phyloP scores from a whole-genome alignment of 305 asterid species.

The Fraxinus dipetala region DNA sequence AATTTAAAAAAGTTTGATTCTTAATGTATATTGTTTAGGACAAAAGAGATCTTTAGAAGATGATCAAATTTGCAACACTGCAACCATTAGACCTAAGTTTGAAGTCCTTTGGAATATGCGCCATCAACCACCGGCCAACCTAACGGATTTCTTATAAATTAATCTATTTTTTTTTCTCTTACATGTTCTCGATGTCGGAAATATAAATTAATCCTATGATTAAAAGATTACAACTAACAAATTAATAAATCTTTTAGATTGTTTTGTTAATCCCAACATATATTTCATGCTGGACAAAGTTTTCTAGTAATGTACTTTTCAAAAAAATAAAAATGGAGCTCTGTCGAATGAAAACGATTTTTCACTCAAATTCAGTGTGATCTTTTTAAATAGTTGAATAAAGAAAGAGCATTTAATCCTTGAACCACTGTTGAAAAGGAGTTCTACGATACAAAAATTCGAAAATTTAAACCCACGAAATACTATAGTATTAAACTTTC shows the following conservation, averaged over 20 bases:
- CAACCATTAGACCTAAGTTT: conserved; percentile 8
- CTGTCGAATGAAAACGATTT: neutral
- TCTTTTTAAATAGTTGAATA: no score
- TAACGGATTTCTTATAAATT: neutral
- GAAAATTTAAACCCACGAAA: no score
- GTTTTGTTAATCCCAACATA: neutral
- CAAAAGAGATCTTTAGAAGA: neutral
- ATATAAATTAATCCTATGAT: conserved; percentile 15
- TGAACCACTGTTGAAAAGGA: no score
- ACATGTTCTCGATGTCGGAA: conserved; percentile 29
- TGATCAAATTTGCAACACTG: neutral
- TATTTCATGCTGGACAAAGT: neutral
- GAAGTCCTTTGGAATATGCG: conserved; percentile 19
- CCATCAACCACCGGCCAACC: conserved; percentile 33
- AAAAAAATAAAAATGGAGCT: no score
- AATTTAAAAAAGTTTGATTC: neutral
- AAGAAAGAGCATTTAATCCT: no score
- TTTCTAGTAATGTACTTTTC: neutral
- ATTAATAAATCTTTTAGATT: neutral
- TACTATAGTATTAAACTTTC: neutral
- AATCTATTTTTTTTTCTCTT: neutral
- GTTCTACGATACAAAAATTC: neutral
- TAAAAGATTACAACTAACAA: neutral
- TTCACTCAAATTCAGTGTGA: neutral
- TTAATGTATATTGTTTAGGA: neutral